phyloP scores from a whole-genome alignment of 1,139 yeast species.

The Candida labiduridarum region DNA sequence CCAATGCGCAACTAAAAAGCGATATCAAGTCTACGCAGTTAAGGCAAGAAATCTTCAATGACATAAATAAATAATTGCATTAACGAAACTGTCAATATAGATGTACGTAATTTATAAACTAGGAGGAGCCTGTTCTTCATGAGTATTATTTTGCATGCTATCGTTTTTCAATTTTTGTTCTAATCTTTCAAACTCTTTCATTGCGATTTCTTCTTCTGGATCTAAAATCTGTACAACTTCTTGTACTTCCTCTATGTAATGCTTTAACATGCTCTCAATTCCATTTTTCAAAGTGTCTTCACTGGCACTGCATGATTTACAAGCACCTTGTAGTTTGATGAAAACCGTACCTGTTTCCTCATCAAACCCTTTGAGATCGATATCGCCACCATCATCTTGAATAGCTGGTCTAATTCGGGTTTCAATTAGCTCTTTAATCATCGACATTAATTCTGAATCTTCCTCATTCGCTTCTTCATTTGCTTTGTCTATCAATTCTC shows the following conservation, averaged over 20 bases:
- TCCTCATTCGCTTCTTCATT: constrained; percentile 39
- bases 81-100: not conserved
- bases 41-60: constrained; percentile 23
- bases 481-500: constrained; percentile 43
- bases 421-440: constrained; percentile 62
- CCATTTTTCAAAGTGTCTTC: constrained; percentile 80
- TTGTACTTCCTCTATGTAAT: constrained; percentile 79
- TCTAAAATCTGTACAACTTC: constrained; percentile 69
- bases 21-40: constrained; percentile 22
- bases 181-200: constrained; percentile 71
- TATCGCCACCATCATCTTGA: constrained; percentile 84
- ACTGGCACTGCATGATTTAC: constrained; percentile 76
- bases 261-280: constrained; percentile 81
- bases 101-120: constrained; percentile 24
- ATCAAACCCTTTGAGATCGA: constrained; percentile 70
- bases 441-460: constrained; percentile 55
- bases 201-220: constrained; percentile 53
- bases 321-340: constrained; percentile 79
- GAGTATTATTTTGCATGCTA: not conserved
- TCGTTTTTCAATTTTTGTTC: constrained; percentile 42
- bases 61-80: constrained; percentile 14
- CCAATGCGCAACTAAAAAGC: constrained; percentile 25
- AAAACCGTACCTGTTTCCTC: constrained; percentile 71
- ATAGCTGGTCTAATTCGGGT: constrained; percentile 67
- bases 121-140: constrained; percentile 30